Conservation (phyloP, 371 early-diverging fungal genomes). For the Mortierella sp. region DNA sequence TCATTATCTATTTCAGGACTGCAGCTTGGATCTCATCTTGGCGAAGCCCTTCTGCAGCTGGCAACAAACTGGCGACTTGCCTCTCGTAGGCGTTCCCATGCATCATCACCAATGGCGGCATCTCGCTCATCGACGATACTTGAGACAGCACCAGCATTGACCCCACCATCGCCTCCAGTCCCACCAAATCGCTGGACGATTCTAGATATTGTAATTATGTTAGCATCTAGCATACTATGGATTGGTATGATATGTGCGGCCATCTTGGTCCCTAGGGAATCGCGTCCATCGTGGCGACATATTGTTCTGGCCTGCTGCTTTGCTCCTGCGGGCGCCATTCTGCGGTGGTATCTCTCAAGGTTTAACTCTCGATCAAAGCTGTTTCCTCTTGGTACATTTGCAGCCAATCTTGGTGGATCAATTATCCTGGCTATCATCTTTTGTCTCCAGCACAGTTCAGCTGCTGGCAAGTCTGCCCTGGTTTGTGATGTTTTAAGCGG, state of each 20-base stretch:
- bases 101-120: neutral
- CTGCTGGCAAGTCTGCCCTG: slow-evolving; percentile 41
- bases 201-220: slow-evolving; percentile 28
- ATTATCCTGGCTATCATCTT: slow-evolving; percentile 66
- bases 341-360: slow-evolving; percentile 77
- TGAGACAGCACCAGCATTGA: neutral
- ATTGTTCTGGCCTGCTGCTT: slow-evolving; percentile 66
- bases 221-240: slow-evolving; percentile 58
- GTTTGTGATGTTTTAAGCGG: slow-evolving; percentile 68
- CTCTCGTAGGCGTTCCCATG: neutral
- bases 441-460: slow-evolving; percentile 58
- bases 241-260: slow-evolving; percentile 60
- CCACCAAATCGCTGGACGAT: slow-evolving; percentile 27
- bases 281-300: slow-evolving; percentile 53
- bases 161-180: slow-evolving; percentile 13
- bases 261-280: slow-evolving; percentile 46
- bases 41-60: slow-evolving; percentile 30
- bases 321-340: slow-evolving; percentile 71
- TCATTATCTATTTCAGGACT: slow-evolving; percentile 38
- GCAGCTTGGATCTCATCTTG: slow-evolving; percentile 41
- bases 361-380: slow-evolving; percentile 59
- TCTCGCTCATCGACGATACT: neutral
- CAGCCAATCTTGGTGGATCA: slow-evolving; percentile 76
- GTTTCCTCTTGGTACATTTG: slow-evolving; percentile 78
- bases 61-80: neutral